Percentiles rank a stretch among this genome's conserved stretches.
phyloP scores from a whole-genome alignment of 108 stramenopile species.

The Nitzschia sp. region DNA sequence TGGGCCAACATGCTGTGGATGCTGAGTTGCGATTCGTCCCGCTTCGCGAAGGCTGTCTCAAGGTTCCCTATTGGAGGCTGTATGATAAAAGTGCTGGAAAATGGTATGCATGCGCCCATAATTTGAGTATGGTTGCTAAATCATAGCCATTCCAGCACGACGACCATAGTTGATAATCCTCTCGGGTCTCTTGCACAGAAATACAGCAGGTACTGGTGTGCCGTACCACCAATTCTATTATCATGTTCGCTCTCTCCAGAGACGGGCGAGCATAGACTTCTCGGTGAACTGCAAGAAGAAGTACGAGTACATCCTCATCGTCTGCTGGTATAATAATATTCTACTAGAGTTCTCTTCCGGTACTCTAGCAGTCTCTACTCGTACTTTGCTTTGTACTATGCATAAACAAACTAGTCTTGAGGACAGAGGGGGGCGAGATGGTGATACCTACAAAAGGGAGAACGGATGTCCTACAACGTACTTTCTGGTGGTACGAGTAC shows the following conservation, averaged over 20 bases:
- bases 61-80: conserved; percentile 76
- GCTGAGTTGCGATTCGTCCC: conserved; percentile 81
- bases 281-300: too few relatives aligned
- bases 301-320: too few relatives aligned
- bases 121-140: conserved; percentile 62
- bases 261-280: too few relatives aligned
- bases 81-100: conserved; percentile 62
- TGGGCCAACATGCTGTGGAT: conserved; percentile 75
- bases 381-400: too few relatives aligned
- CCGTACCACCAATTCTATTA: neutral
- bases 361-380: too few relatives aligned
- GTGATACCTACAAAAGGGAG: too few relatives aligned
- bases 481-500: too few relatives aligned
- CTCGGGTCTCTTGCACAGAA: neutral
- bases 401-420: too few relatives aligned
- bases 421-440: too few relatives aligned
- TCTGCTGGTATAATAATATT: too few relatives aligned
- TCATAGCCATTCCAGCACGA: neutral
- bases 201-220: neutral
- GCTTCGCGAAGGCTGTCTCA: conserved; percentile 64
- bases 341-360: too few relatives aligned
- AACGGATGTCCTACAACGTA: too few relatives aligned
- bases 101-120: conserved; percentile 74
- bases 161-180: neutral
- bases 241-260: neutral